Evolutionary conservation across 1,284 basidiomycete genomes (phyloP), one percentile per base, ranked within the genome.

Genomic region (Boletus holoroseus): DNA sequence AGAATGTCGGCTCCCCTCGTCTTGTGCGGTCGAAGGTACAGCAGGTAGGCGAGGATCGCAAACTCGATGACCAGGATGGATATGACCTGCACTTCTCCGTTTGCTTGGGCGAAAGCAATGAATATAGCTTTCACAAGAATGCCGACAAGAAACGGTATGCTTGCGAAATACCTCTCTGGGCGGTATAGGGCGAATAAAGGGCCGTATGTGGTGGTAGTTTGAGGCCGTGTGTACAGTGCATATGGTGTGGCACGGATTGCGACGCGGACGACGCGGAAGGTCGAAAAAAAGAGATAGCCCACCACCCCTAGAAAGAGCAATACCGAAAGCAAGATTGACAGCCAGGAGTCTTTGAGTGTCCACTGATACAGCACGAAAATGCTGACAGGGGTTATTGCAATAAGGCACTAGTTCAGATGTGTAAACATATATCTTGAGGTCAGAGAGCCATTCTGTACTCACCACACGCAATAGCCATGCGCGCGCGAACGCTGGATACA

Each of bases 351-450:
- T 52, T 79, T 76, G 52, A 95, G 74, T 0, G 85, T 88, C 89
- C 91, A 95, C 66, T 95, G 92, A 69, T 86, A 91, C 63, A 95
- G 81, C 7, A 79, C 73, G 61, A 95, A 91, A 52, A 88, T 78
- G 57, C 82, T 70, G 49, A 92, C 71, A 7, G 93, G 93, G 43
- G 81, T 72, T 55, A 83, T 73, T 31, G 77, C 71, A 44, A 88
- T 69, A 22, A 93, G 66, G 20, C 75, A 80, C 83, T 91, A 61
- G 18, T 41, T 24, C 16, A 44, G 5, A 9, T 15, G 27, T 44
- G 47, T 57, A 24, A 55, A 43, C 54, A 9, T 45, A 38, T 24
- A 28, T 50, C 18, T 41, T 13, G 9, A 32, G 31, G 20, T 34
- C 44, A 45, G 22, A 49, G 48, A 15, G 16, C 43, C 8, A 49